Base-by-base conservation (phyloP, 805 yeast genomes). In the Yamadazyma sp. region DNA sequence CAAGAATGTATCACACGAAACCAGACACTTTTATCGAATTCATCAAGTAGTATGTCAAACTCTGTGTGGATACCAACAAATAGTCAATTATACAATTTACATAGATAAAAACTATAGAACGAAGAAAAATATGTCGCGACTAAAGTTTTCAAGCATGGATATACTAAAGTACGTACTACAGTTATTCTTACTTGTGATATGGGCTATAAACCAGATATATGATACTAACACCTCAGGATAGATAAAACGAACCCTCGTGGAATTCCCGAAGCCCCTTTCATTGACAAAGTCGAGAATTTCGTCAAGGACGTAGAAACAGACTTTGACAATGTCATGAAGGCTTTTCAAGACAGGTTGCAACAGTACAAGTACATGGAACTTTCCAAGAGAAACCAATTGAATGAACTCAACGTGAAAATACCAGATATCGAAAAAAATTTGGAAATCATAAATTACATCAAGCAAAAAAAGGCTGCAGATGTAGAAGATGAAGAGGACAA, bases 211-310 rank as follows among this genome's bases (percentile, higher is more conserved):
- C n/a, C n/a, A n/a, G n/a, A n/a, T n/a, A n/a, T n/a, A n/a, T 9
- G 14, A 25, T 15, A 32, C 35, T 32, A 32, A 32, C 35, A 32
- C 21, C 14, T 13, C 21, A 78, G 82, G 51, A 72, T 82, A 10
- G 74, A 73, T 2, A 72, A 77, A 34, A 64, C 80, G 16, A 93
- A 93, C 54, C 93, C 97, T 7, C 75, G 98, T 47, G 99, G 99
- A 3, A 93, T 93, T 40, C 99, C 99, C 5, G 84, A 86, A 55
- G 99, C 99, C 1, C 96, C 95, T 27, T 93, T 93, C 60, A 80
- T 93, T 36, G 95, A 84, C 45, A 78, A 79, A 40, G 93, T 90
- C 7, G 93, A 80, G 39, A 82, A 78, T 34, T 77, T 80, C 49
- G 75, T 89, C 45, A 83, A 79, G 53, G 71, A 73, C 48, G 72